These are phyloP conservation scores for Brettanomyces naardenensis DNA, from an alignment of 805 yeast genomes.

Conservation along the genomic window DNA sequence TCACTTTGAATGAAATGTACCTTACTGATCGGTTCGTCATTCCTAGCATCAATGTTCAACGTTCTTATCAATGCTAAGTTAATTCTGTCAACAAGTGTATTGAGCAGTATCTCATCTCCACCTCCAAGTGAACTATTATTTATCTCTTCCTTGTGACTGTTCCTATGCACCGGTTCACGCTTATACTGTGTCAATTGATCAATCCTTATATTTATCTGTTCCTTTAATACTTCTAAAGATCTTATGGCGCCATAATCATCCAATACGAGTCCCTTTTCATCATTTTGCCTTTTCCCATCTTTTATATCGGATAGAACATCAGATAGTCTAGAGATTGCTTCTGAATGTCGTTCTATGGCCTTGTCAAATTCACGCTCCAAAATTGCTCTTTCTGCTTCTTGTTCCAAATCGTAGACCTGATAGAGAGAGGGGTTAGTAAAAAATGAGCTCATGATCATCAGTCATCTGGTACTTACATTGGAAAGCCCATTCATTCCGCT, in stretches of 20 bases:
- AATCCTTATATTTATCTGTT: conserved; percentile 18
- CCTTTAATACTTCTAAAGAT: conserved; percentile 14
- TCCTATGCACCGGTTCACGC: not conserved
- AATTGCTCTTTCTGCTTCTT: conserved; percentile 43
- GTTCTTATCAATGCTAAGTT: conserved; percentile 16
- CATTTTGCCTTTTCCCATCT: conserved; percentile 1
- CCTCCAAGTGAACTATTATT: not conserved
- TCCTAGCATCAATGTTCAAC: conserved; percentile 16
- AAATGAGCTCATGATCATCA: not conserved
- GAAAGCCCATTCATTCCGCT: conserved; percentile 12
- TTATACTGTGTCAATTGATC: conserved; percentile 13
- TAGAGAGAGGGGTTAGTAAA: not conserved
- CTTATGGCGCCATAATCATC: conserved; percentile 15
- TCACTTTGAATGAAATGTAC: conserved; percentile 20
- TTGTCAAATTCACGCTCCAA: conserved; percentile 32
- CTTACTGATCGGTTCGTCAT: conserved; percentile 11
- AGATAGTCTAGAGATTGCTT: conserved; percentile 24
- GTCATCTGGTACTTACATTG: conserved; percentile 18
- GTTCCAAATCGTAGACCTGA: conserved; percentile 43
- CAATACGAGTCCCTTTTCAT: conserved; percentile 3
- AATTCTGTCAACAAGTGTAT: not conserved
- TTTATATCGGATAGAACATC: conserved; percentile 19
- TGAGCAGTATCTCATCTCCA: not conserved
- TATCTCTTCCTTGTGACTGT: not conserved
- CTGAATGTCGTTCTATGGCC: conserved; percentile 32